A percentile compares a stretch with the other conserved stretches of the same genome.
phyloP scores from a whole-genome alignment of 495 filamentous ascomycete species.

The Letharia columbiana region DNA sequence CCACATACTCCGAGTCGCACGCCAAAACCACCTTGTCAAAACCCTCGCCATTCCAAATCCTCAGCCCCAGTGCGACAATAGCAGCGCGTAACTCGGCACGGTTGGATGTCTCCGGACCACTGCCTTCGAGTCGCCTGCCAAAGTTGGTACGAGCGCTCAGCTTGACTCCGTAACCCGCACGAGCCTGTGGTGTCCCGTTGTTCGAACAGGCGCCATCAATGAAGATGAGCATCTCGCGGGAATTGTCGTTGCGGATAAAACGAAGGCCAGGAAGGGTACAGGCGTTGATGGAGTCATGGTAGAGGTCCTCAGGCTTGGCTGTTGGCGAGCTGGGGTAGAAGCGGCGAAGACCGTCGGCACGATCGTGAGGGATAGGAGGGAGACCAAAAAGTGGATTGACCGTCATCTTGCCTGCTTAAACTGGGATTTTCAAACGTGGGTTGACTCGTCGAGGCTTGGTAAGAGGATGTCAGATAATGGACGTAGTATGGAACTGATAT shows the following conservation, averaged over 20 bases:
- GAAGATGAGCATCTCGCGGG: neutral
- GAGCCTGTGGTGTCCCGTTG: neutral
- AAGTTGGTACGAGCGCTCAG: neutral
- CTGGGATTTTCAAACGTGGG: too few species aligned
- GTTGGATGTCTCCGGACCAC: neutral
- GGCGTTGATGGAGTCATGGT: too few species aligned
- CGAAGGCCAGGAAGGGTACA: neutral
- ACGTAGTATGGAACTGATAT: too few species aligned
- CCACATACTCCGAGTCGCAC: neutral
- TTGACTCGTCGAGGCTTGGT: too few species aligned
- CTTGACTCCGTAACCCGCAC: neutral
- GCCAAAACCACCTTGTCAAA: neutral
- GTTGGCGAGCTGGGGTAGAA: too few species aligned
- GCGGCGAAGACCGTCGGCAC: too few species aligned
- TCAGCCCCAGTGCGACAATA: neutral
- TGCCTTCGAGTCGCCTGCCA: neutral
- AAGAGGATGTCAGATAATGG: too few species aligned
- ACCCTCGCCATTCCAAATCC: neutral
- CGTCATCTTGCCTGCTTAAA: too few species aligned
- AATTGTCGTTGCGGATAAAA: neutral
- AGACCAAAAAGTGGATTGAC: too few species aligned
- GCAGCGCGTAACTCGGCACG: neutral
- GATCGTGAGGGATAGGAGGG: too few species aligned
- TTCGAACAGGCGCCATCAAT: neutral
- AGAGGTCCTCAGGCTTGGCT: too few species aligned